Conservation (phyloP, 768 basidiomycete genomes). For the Hypholoma sublateritium region DNA sequence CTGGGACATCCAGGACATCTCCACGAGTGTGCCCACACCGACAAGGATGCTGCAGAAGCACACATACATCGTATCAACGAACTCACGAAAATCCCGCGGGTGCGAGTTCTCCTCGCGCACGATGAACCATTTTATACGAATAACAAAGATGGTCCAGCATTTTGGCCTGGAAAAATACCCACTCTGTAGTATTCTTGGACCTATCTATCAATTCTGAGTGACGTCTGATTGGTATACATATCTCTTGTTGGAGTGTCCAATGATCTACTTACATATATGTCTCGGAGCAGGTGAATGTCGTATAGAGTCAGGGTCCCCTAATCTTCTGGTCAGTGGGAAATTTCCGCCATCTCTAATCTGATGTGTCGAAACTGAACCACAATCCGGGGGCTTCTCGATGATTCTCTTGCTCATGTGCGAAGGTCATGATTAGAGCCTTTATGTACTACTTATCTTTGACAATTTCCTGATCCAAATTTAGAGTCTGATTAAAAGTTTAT, state of each 20-base stretch:
- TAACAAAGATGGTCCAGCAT: constrained; percentile 41
- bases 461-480: background rate
- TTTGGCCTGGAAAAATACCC: constrained; percentile 13
- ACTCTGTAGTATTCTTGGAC: constrained; percentile 3
- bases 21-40: constrained; percentile 39
- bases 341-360: too few relatives aligned
- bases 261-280: too few relatives aligned
- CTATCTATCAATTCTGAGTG: background rate
- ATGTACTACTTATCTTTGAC: background rate
- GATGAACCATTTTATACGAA: constrained; percentile 51
- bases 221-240: too few relatives aligned
- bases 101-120: constrained; percentile 52
- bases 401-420: background rate
- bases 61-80: constrained; percentile 40
- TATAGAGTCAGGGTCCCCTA: too few relatives aligned
- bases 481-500: background rate
- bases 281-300: too few relatives aligned
- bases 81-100: constrained; percentile 36
- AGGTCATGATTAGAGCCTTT: background rate
- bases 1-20: constrained; percentile 25
- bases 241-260: too few relatives aligned
- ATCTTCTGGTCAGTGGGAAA: too few relatives aligned
- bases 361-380: too few relatives aligned
- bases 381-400: background rate
- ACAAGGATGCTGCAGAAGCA: constrained; percentile 41